Base-by-base conservation (phyloP, 2,329 filamentous ascomycete species). In the Chrysosporium queenslandicum region DNA sequence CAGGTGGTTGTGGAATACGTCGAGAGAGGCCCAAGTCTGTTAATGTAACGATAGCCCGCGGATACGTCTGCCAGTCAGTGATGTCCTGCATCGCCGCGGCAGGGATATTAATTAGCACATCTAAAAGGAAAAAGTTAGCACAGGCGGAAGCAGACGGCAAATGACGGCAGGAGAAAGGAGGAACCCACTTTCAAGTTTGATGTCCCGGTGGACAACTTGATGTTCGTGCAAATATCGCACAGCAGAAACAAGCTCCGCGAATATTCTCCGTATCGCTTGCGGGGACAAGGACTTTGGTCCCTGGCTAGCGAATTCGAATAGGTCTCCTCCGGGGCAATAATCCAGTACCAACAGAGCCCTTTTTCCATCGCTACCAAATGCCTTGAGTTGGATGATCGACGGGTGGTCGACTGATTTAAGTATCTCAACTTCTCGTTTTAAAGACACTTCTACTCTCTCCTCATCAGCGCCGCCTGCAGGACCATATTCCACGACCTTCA, bases 401-500 rank as follows among this genome's bases (percentile, higher is more conserved):
- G 92, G 91, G 67, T 98, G 90, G 50, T 85, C 83, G 60, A 97
- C 83, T 16, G 79, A 81, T 66, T 86, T 88, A 74, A 98, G 83
- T 58, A 98, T 94, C 62, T 97, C 91, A 37, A 98, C 79, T 72
- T 98, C 92, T 56, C 92, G 82, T 71, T 95, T 94, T 57, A 98
- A 73, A 53, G 89, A 94, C 70, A 92, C 87, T 68, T 96, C 91
- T 56, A 97, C 83, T 36, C 92, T 82, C 61, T 95, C 87, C 66
- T 95, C 89, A 46, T 92, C 92, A 3, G 90, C 91, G 42, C 91
- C 91, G 49, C 92, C 92, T 21, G 87, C 87, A 1, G 92, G 91
- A 2, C 91, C 92, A 69, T 95, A 89, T 67, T 96, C 88, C 64
- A 94, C 91, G 41, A 98, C 82, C 69, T 98, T 98, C 64, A 98